These are phyloP conservation scores for Biscogniauxia marginata DNA, from an alignment of 2,329 filamentous ascomycete genomes.

Conservation along the genomic window DNA sequence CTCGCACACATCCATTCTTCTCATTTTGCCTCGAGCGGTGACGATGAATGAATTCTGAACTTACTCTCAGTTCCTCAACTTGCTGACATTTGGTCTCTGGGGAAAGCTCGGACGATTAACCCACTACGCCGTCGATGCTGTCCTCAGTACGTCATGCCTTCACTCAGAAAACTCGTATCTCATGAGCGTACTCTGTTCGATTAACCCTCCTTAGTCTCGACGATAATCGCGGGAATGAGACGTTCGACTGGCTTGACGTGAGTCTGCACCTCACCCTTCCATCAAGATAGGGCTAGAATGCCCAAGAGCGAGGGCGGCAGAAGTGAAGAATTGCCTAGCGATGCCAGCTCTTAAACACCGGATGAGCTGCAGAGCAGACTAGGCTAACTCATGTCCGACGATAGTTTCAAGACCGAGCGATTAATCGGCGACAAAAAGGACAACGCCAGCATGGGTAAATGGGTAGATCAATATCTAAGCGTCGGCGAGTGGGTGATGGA, in stretches of 20 bases:
- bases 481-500: conserved; percentile 99
- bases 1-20: background rate
- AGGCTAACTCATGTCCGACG: conserved; percentile 52
- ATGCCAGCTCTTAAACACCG: conserved; percentile 1
- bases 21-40: background rate
- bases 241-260: conserved; percentile 97
- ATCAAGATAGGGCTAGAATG: background rate
- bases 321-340: background rate
- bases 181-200: conserved; percentile 16
- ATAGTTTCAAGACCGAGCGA: conserved; percentile 85
- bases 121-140: conserved; percentile 95
- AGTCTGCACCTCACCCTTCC: conserved; percentile 48
- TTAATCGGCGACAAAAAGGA: conserved; percentile 80
- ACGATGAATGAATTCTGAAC: conserved; percentile 40
- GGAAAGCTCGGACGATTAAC: conserved; percentile 86
- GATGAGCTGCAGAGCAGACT: background rate
- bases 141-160: conserved; percentile 66
- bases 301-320: background rate
- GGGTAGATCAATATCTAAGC: conserved; percentile 91
- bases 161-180: background rate
- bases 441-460: conserved; percentile 79
- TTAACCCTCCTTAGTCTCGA: conserved; percentile 66
- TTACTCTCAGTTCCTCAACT: conserved; percentile 57
- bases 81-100: conserved; percentile 67
- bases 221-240: conserved; percentile 95